These are phyloP conservation scores for Metschnikowia sp. DNA, from an alignment of 805 yeast genomes.

Conservation along the genomic window DNA sequence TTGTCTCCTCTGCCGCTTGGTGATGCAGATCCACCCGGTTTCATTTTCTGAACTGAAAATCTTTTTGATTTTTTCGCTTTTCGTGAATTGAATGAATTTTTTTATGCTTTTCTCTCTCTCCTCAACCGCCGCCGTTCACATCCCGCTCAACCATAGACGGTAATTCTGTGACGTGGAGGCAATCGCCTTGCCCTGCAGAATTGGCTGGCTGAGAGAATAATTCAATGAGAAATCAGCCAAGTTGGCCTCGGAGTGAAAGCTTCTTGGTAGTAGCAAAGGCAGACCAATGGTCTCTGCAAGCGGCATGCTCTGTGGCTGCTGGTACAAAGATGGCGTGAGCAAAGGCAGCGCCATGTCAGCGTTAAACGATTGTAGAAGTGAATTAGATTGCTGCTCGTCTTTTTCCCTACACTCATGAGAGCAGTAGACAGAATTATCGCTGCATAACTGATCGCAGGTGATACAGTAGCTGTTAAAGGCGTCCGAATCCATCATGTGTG, in stretches of 20 bases:
- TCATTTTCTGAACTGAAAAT: not conserved
- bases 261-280: conserved; percentile 24
- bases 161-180: conserved; percentile 36
- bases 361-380: conserved; percentile 14
- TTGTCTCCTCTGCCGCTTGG: not conserved
- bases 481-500: conserved; percentile 16
- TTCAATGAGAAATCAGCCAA: conserved; percentile 33
- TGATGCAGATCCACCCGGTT: not conserved
- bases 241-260: conserved; percentile 17
- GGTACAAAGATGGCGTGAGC: conserved; percentile 35
- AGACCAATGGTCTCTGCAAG: conserved; percentile 17
- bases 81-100: not conserved
- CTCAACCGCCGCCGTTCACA: conserved; percentile 1
- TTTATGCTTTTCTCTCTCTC: not conserved
- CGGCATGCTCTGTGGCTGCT: conserved; percentile 17
- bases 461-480: conserved; percentile 22
- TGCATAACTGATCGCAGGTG: conserved; percentile 19
- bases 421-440: conserved; percentile 22
- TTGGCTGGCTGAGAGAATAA: conserved; percentile 25
- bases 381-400: conserved; percentile 27
- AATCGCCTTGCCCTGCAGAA: conserved; percentile 13
- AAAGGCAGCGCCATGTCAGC: conserved; percentile 34
- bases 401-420: conserved; percentile 30
- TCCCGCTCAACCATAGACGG: conserved; percentile 37
- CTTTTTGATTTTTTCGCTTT: not conserved